Conservation (phyloP, 768 basidiomycete species). For the Tylopilus sp. region DNA sequence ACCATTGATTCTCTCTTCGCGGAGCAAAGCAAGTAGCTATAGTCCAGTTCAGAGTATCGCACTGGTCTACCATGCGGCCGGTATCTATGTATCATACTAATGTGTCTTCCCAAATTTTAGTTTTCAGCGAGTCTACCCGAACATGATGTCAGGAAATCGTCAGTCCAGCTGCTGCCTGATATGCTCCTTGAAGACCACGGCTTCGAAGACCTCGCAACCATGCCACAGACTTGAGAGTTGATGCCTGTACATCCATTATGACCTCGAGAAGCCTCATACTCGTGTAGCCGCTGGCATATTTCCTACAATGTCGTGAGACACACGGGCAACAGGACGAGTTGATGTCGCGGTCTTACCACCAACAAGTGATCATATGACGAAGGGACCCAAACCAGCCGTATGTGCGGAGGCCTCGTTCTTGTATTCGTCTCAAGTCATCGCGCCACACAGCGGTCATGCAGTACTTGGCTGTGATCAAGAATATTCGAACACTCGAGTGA, state of each 20-base stretch:
- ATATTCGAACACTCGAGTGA: slow-evolving; percentile 81
- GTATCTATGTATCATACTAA: slow-evolving; percentile 4
- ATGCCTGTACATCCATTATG: slow-evolving; percentile 61
- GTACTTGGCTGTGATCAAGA: slow-evolving; percentile 87
- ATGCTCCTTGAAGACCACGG: slow-evolving; percentile 62
- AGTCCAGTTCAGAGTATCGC: background rate
- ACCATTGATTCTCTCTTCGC: slow-evolving; percentile 54
- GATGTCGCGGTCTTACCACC: slow-evolving; percentile 68
- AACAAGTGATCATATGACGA: slow-evolving; percentile 57
- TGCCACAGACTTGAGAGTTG: slow-evolving; percentile 48
- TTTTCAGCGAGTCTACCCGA: background rate
- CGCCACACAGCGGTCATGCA: slow-evolving; percentile 79
- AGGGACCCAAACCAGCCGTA: slow-evolving; percentile 44
- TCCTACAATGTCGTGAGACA: slow-evolving; percentile 40
- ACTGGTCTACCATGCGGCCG: background rate
- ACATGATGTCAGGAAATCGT: slow-evolving; percentile 20
- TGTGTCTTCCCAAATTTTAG: background rate
- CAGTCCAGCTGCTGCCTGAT: slow-evolving; percentile 70
- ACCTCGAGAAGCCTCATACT: slow-evolving; percentile 53
- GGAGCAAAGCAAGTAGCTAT: slow-evolving; percentile 23
- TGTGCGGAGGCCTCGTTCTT: slow-evolving; percentile 45
- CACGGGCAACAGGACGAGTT: background rate
- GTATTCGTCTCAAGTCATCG: slow-evolving; percentile 57
- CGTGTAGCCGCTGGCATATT: slow-evolving; percentile 52
- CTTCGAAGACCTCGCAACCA: slow-evolving; percentile 65